A percentile compares a stretch with the other conserved stretches of the same genome.
These are phyloP conservation scores for Fusarium hostae DNA, from an alignment of 2,329 filamentous ascomycete species.

Conservation along the genomic window DNA sequence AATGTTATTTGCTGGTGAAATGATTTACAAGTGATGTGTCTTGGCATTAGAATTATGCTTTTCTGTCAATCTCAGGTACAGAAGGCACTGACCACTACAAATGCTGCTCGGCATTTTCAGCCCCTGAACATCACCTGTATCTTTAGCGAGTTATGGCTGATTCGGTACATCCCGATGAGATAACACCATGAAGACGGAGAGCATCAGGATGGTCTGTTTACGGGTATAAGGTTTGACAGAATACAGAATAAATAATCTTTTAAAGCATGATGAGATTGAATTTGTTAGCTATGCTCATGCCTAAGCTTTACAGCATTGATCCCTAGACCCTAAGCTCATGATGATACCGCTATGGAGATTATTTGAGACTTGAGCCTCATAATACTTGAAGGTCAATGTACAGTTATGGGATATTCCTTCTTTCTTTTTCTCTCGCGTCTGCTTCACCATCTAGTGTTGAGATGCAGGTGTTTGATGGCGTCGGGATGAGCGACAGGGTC, in stretches of 20 bases:
- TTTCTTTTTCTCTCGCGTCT: not conserved
- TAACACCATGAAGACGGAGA: not conserved
- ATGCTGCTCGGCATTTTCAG: not conserved
- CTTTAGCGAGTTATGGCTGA: not conserved
- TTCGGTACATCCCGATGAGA: slow-evolving; percentile 2
- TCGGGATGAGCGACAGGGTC: slow-evolving; percentile 10
- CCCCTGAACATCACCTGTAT: slow-evolving; percentile 9
- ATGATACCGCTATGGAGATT: not conserved
- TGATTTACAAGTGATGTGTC: slow-evolving; percentile 7
- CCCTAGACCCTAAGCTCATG: not conserved
- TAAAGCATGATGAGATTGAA: not conserved
- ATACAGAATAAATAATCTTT: not conserved
- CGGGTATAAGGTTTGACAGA: not conserved
- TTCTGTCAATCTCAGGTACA: slow-evolving; percentile 28
- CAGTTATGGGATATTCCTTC: not conserved
- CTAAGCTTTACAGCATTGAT: not conserved
- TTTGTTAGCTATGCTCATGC: not conserved
- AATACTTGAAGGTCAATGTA: no score
- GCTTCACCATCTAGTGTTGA: not conserved
- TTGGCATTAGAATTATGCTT: slow-evolving; percentile 24
- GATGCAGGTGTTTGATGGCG: slow-evolving; percentile 5
- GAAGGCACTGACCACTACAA: slow-evolving; percentile 18
- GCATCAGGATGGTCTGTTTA: not conserved
- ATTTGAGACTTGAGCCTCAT: not conserved
- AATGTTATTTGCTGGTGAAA: not conserved